Conservation (phyloP, 495 filamentous ascomycete genomes). For the Podospora tetraspora region DNA sequence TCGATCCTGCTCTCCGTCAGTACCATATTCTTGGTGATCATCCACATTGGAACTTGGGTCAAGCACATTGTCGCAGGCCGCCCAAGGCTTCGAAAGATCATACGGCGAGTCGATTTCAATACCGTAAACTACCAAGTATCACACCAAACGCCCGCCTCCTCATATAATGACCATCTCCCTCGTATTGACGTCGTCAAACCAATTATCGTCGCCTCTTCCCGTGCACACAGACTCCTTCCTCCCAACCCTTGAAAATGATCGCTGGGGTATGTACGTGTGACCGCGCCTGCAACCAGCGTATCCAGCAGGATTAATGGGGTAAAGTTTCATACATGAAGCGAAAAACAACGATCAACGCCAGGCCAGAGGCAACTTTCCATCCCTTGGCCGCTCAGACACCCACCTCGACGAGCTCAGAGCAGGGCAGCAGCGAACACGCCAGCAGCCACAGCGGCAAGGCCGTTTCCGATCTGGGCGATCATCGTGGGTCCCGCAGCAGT, state of each 20-base stretch:
- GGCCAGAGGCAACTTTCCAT: background rate
- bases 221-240: slow-evolving; percentile 18
- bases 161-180: slow-evolving; percentile 10
- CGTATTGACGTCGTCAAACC: slow-evolving; percentile 22
- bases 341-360: slow-evolving; percentile 24
- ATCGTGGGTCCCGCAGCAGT: slow-evolving; percentile 22
- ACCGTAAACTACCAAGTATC: slow-evolving; percentile 6
- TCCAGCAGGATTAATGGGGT: slow-evolving; percentile 24
- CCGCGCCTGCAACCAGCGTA: slow-evolving; percentile 21
- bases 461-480: slow-evolving; percentile 26
- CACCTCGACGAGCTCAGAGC: slow-evolving; percentile 18
- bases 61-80: background rate
- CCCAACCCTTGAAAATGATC: slow-evolving; percentile 10
- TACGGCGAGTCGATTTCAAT: background rate
- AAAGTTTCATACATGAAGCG: slow-evolving; percentile 30
- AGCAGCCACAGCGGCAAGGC: slow-evolving; percentile 27
- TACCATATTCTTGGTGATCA: background rate
- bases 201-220: slow-evolving; percentile 20
- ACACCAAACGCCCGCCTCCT: background rate
- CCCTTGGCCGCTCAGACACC: background rate
- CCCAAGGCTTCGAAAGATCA: background rate
- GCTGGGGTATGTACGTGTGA: slow-evolving; percentile 22
- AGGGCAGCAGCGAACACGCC: slow-evolving; percentile 34
- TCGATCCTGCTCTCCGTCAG: background rate
- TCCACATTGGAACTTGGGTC: background rate